Evolutionary conservation across 305 asterid genomes (phyloP).

Genomic region (Nicotiana rustica): DNA sequence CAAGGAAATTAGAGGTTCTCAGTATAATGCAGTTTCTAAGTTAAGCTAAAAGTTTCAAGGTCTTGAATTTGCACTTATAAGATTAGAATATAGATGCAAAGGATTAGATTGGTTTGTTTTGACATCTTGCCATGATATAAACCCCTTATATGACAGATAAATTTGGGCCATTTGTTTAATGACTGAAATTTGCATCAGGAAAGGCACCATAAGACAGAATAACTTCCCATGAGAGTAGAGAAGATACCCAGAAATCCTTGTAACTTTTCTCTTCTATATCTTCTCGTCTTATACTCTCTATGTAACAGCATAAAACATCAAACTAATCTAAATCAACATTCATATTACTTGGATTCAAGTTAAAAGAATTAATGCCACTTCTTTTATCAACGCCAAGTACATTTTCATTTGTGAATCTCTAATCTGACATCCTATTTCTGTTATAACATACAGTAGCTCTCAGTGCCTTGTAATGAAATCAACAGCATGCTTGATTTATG

Average conservation of each 20-base stretch:
- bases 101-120: not conserved
- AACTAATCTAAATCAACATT: not conserved
- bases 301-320: not conserved
- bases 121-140: not conserved
- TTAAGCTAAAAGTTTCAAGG: not conserved
- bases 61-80: not conserved
- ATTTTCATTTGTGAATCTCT: not conserved
- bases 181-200: too few species aligned
- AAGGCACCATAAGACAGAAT: too few species aligned
- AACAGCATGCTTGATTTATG: not conserved
- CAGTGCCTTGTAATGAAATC: not conserved
- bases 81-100: not conserved
- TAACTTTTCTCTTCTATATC: not conserved
- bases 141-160: too few species aligned
- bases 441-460: not conserved
- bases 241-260: not conserved
- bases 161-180: too few species aligned
- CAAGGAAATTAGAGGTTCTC: not conserved
- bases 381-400: not conserved
- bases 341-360: conserved; percentile 4
- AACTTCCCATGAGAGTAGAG: not conserved
- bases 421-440: not conserved
- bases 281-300: not conserved
- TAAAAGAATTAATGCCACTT: not conserved
- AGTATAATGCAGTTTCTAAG: not conserved